Evolutionary conservation across 2,329 filamentous ascomycete genomes (phyloP).

Genomic region (Colletotrichum shisoi): DNA sequence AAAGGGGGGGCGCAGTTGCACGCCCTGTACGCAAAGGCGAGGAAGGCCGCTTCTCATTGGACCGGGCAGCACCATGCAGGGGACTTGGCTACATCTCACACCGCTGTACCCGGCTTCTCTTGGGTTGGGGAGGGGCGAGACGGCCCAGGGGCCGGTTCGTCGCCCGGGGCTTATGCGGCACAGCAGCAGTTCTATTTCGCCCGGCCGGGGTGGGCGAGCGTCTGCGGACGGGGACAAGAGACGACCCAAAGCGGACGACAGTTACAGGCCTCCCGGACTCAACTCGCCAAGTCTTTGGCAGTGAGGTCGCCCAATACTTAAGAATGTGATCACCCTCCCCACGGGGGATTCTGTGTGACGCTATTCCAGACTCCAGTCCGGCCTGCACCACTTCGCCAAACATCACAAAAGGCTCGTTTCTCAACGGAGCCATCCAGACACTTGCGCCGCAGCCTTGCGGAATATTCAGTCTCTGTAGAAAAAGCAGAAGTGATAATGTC

Average conservation of each 20-base stretch:
- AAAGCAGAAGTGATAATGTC: not conserved
- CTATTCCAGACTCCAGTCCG: not conserved
- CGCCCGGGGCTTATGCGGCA: constrained; percentile 22
- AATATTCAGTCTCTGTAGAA: not conserved
- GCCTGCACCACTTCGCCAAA: not conserved
- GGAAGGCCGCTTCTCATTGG: not conserved
- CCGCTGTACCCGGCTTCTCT: not conserved
- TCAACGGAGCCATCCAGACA: no score
- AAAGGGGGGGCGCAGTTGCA: not conserved
- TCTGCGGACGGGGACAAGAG: not conserved
- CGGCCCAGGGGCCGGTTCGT: not conserved
- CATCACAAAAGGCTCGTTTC: not conserved
- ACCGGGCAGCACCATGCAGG: not conserved
- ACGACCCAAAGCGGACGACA: not conserved
- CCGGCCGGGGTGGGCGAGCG: constrained; percentile 13
- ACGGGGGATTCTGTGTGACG: not conserved
- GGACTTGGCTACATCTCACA: not conserved
- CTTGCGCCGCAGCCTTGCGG: not conserved
- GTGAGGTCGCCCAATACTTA: not conserved
- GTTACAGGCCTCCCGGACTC: not conserved
- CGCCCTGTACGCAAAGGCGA: not conserved
- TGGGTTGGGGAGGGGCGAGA: not conserved
- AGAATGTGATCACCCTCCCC: not conserved
- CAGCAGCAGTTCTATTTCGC: constrained; percentile 12
- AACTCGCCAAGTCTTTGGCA: not conserved